Evolutionary conservation across 768 basidiomycete genomes (phyloP), one percentile per base, ranked within the genome.

Genomic region (Sporobolomyces roseus): DNA sequence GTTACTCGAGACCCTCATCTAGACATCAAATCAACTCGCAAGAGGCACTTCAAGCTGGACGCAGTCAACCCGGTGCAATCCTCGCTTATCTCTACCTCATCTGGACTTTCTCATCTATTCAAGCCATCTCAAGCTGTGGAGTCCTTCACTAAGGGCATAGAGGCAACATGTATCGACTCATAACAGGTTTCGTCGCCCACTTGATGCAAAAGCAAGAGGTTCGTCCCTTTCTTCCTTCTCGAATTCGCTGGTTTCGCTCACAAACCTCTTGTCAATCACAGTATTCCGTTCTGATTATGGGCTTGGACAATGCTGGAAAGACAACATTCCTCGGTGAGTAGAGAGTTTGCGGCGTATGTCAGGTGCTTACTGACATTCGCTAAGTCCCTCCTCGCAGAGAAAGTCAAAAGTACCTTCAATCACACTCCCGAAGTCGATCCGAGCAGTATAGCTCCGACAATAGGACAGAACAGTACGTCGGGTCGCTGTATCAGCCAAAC

Each of bases 391-490:
- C 17, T 21, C 23, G 82, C 96, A 49, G 93, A 97, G 81, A 89
- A 87, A 78, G 93, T 97, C 65, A 98, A 97, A 82, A 91, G 90
- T 1, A 79, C 90, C 0, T 97, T 93, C 77, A 94, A 87, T 77
- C 85, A 89, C 45, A 85, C 84, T 0, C 92, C 93, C 0, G 91
- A 90, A 0, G 84, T 96, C n/a, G 82, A 89, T 43, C 87, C 93
- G 0, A 88, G 91, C 74, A 96, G 92, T 80, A 97, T 99, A 74
- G 91, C 84, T 0, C 96, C 96, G 2, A 99, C 96, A 0, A 89
- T 99, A 4, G 96, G 96, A 0, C 94, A 98, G 80, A 98, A 98
- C 79, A 94, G 94, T 94, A 71, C 73, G 89, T 81, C 49, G n/a
- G n/a, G n/a, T n/a, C n/a, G n/a, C n/a, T n/a, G n/a, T n/a, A n/a